Base-by-base conservation (phyloP, 495 filamentous ascomycete species). In the Tuber aestivum region DNA sequence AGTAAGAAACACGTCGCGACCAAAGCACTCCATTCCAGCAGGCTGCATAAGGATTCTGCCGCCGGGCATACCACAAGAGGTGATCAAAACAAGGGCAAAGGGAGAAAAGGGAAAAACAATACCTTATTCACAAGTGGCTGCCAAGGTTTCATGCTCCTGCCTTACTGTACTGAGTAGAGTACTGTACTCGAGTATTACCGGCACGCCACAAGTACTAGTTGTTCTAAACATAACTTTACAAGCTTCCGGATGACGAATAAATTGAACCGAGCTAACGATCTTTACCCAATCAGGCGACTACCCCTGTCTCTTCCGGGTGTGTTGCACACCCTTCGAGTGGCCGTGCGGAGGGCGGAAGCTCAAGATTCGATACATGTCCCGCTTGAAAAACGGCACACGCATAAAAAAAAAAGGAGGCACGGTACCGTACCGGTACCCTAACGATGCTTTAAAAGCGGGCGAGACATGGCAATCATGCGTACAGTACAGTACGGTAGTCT, bases 161-260 rank as follows among this genome's bases (percentile, higher is more conserved):
- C 44, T 73, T 71, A 69, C 50, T 61, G 3, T 12, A 61, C 71
- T 73, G 74, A 42, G 20, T 16, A 10, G 41, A 44, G 41, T 44
- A 35, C 74, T 76, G 70, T 3, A 65, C n/a, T n/a, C n/a, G n/a
- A n/a, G n/a, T n/a, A n/a, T n/a, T n/a, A n/a, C n/a, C n/a, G n/a
- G n/a, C n/a, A n/a, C n/a, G n/a, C n/a, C n/a, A n/a, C n/a, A n/a
- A n/a, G n/a, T n/a, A n/a, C 75, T 74, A 75, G 42, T 20, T 68
- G 70, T 69, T 75, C 77, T 79, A 79, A 79, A 79, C 75, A 79
- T 79, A 79, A 70, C 70, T 35, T 41, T 48, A 38, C 74, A 50
- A 21, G 70, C 18, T 68, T 50, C 42, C 72, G 41, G 71, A 74
- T 79, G 78, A 75, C 78, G 78, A 78, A 78, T 72, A 41, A 71